Conservation (phyloP, 768 basidiomycete genomes). For the Psilocybe azurescens region DNA sequence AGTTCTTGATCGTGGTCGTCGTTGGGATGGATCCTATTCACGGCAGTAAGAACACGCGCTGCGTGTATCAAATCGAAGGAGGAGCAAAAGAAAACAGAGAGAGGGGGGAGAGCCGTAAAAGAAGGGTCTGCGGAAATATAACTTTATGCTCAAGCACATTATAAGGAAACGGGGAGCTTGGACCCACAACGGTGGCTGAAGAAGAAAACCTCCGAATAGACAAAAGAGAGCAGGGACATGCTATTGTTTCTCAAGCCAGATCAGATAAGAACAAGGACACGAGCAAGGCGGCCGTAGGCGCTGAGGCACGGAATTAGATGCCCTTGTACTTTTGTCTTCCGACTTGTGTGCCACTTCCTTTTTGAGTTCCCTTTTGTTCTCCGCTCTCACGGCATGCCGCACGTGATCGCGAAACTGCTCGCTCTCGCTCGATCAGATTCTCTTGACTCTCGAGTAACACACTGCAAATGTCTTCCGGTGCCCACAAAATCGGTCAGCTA, state of each 20-base stretch:
- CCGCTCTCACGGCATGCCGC: background rate
- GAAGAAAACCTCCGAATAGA: slow-evolving; percentile 18
- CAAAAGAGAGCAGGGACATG: slow-evolving; percentile 22
- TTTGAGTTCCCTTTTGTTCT: slow-evolving; percentile 22
- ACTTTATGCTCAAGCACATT: slow-evolving; percentile 13
- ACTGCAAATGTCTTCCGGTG: slow-evolving; percentile 15
- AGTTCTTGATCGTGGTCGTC: background rate
- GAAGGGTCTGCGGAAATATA: slow-evolving; percentile 8
- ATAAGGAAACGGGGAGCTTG: slow-evolving; percentile 25
- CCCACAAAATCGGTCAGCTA: slow-evolving; percentile 45
- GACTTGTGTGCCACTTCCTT: slow-evolving; percentile 2
- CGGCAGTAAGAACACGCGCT: slow-evolving; percentile 33
- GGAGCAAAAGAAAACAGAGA: background rate
- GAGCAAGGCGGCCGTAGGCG: slow-evolving; percentile 3
- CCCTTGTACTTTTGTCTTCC: slow-evolving; percentile 17
- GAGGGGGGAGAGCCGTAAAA: slow-evolving; percentile 5
- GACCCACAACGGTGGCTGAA: slow-evolving; percentile 37
- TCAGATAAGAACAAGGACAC: slow-evolving; percentile 11
- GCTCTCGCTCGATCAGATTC: background rate
- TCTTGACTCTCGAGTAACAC: background rate
- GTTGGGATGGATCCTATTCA: background rate
- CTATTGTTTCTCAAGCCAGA: slow-evolving; percentile 17
- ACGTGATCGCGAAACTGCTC: slow-evolving; percentile 20
- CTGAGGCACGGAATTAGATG: background rate
- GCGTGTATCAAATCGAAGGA: slow-evolving; percentile 28